Evolutionary conservation across 257 asterid species (phyloP).

Genomic region (Handroanthus guayacan): DNA sequence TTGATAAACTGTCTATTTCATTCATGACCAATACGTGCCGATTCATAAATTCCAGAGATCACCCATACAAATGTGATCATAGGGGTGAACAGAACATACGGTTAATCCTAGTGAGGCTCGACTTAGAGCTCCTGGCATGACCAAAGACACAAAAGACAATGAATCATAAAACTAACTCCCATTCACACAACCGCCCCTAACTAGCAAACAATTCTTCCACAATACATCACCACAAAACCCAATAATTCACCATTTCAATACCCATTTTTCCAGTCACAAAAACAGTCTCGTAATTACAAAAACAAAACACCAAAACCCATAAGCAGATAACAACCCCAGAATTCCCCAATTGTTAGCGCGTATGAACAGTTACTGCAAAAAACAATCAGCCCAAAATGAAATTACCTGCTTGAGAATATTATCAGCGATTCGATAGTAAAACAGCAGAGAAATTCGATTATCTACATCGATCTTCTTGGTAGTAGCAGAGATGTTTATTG

Average conservation of each 20-base stretch:
- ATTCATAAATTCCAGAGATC: background rate
- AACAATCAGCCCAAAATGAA: constrained; percentile 1
- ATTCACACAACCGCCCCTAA: constrained; percentile 12
- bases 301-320: background rate
- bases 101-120: constrained; percentile 10
- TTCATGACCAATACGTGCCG: background rate
- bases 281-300: background rate
- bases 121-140: constrained; percentile 19
- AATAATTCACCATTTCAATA: background rate
- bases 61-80: constrained; percentile 2
- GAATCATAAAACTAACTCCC: background rate
- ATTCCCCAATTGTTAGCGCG: background rate
- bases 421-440: constrained; percentile 77
- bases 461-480: constrained; percentile 78
- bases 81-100: background rate
- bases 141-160: background rate
- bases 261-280: background rate
- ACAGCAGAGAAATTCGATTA: constrained; percentile 64
- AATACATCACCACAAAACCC: constrained; percentile 5
- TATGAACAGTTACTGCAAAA: constrained; percentile 6
- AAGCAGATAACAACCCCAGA: background rate
- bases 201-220: constrained; percentile 3
- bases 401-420: constrained; percentile 84
- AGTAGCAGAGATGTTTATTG: constrained; percentile 65
- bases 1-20: background rate